Percentiles rank a stretch among this genome's conserved stretches.
phyloP scores from a whole-genome alignment of 1,284 basidiomycete species.

The Microbotryum scabiosae region DNA sequence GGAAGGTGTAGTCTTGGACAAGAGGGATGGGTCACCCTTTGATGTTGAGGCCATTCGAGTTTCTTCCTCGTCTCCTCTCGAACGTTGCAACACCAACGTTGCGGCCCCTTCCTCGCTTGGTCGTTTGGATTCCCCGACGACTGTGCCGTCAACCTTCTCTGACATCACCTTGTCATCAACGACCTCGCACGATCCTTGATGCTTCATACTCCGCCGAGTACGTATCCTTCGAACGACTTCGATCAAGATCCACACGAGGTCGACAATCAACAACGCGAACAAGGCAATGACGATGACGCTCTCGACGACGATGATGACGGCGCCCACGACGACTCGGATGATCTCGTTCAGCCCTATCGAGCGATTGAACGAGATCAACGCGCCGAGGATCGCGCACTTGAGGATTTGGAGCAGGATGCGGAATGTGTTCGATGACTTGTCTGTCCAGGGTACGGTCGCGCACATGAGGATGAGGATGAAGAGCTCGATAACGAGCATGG shows the following conservation, averaged over 20 bases:
- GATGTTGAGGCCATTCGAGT: too few species aligned
- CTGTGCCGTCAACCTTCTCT: too few species aligned
- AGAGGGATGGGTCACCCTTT: too few species aligned
- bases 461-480: slow-evolving; percentile 52
- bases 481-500: slow-evolving; percentile 61
- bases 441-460: slow-evolving; percentile 50
- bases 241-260: slow-evolving; percentile 22
- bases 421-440: slow-evolving; percentile 38
- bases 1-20: too few species aligned
- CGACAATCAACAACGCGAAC: slow-evolving; percentile 34
- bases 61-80: too few species aligned
- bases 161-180: too few species aligned
- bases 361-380: slow-evolving; percentile 61
- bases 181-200: too few species aligned
- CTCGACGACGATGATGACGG: slow-evolving; percentile 48
- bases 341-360: slow-evolving; percentile 56
- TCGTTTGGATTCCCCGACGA: too few species aligned
- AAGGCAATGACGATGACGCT: slow-evolving; percentile 34
- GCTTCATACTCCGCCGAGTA: too few species aligned
- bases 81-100: too few species aligned
- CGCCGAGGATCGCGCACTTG: slow-evolving; percentile 54
- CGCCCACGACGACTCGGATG: slow-evolving; percentile 47
- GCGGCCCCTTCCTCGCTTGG: too few species aligned
- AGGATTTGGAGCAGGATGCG: slow-evolving; percentile 55
- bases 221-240: slow-evolving; percentile 12